Conservation (phyloP, 352 stramenopile species). For the Elongisporangium prolatum region DNA sequence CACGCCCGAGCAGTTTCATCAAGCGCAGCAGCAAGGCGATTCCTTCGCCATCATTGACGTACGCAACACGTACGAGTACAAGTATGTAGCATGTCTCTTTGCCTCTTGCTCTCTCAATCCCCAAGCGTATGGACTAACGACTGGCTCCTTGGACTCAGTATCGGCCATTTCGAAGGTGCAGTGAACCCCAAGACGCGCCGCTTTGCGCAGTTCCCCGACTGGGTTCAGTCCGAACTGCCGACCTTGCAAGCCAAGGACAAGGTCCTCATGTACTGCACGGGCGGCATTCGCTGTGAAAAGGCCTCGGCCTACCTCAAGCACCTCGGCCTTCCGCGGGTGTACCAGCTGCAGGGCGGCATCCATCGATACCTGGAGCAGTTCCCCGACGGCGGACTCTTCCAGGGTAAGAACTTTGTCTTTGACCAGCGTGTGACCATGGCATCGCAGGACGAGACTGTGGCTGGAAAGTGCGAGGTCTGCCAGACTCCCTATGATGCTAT, state of each 20-base stretch:
- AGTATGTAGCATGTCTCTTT: conserved; percentile 17
- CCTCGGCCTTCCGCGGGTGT: conserved; percentile 64
- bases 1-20: conserved; percentile 58
- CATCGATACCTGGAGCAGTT: conserved; percentile 82
- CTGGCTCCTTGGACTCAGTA: conserved; percentile 12
- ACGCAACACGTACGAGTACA: conserved; percentile 80
- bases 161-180: conserved; percentile 69
- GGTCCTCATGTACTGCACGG: conserved; percentile 87
- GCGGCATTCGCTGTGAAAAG: conserved; percentile 83
- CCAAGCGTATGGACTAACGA: background rate
- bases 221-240: conserved; percentile 49
- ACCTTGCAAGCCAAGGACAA: conserved; percentile 58
- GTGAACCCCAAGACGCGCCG: conserved; percentile 78
- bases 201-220: conserved; percentile 77
- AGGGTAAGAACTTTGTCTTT: conserved; percentile 87
- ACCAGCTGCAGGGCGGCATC: conserved; percentile 77
- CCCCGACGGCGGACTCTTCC: conserved; percentile 59
- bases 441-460: conserved; percentile 44
- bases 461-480: conserved; percentile 62
- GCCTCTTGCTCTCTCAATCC: background rate
- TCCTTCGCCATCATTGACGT: conserved; percentile 64
- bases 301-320: conserved; percentile 73
- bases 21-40: conserved; percentile 20
- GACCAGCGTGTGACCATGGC: conserved; percentile 74
- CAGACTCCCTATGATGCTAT: conserved; percentile 55